Base-by-base conservation (phyloP, 2,329 filamentous ascomycete genomes). In the Mycosphaerella sp. region DNA sequence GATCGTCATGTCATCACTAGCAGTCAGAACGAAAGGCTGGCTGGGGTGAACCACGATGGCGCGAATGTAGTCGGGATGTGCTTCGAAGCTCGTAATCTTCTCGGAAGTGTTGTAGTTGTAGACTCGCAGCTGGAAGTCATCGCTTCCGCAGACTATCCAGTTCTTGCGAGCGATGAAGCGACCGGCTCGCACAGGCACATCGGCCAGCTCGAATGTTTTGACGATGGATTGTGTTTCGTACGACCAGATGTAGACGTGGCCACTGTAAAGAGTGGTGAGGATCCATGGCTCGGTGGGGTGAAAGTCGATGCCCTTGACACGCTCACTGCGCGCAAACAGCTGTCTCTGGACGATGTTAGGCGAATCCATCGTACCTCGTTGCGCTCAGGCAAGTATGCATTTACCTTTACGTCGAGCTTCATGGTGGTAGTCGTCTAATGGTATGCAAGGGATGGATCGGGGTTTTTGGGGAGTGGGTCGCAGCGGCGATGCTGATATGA, bases 21-120 rank as follows among this genome's bases (percentile, higher is more conserved):
- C 93, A 51, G 93, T 98, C 56, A 98, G 79, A 50, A 97, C 89
- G 67, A 96, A 97, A 1, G 93, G 91, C 69, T 95, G 90, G 43
- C 90, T 90, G 6, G 93, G 93, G 72, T 98, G 93, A 38, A 98
- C 89, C 60, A 86, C 89, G 64, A 98, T 96, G 48, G 93, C 91
- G 66, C 93, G 88, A 70, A 98, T 97, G 70, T 98, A 98, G 74
- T 98, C 93, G 57, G 93, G 93, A 71, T 98, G 93, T 48, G 91
- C 92, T 76, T 97, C 92, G 73, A 96, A 97, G 12, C 88, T 88
- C 51, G 90, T 92, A 67, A 97, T 93, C 81, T 96, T 97, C 75
- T 98, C 93, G 57, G 89, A 95, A 51, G 93, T 98, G 76, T 98
- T 97, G 81, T 97, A 98, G 78, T 98, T 97, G 81, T 95, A 95